Base-by-base conservation (phyloP, 2,329 filamentous ascomycete species). In the Tolypocladium tropicale region DNA sequence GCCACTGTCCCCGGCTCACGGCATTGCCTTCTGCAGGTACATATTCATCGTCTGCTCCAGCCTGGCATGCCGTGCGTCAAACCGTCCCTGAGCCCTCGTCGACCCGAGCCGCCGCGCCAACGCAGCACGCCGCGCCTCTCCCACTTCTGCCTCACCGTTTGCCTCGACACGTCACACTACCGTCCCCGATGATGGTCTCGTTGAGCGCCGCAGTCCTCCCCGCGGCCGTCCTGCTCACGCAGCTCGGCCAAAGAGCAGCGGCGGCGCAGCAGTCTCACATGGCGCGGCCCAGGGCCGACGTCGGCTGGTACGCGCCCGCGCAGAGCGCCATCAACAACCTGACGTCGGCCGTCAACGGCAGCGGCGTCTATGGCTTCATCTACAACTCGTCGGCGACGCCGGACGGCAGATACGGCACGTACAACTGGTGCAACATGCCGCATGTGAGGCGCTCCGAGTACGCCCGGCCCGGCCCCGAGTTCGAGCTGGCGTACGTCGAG, bases 381-480 rank as follows among this genome's bases (percentile, higher is more conserved):
- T 94, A 85, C 72, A 84, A 90, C 64, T 78, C 79, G 36, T 89
- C 86, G 1, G 61, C 72, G 1, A 80, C 81, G 0, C 81, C 87
- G 0, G 72, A 76, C 55, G 65, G 70, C 0, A 62, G 74, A 39
- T 86, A 88, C 69, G 82, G 83, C 6, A 77, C 73, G 1, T 92
- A 92, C 70, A 90, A 93, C 68, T 93, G 79, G 78, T 94, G 89
- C 71, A 92, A 94, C 65, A 94, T 94, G 88, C 89, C 90, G 1
- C 90, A 93, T 71, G 86, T 89, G n/a, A 79, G 88, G 34, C 72
- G 68, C 25, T 70, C 70, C 16, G 86, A 89, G 64, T 94, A 94
- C 65, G 68, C 77, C 16, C 76, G 70, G 58, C 74, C 79, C 0
- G 63, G 73, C 1, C 60, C 70, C 0, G 79, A 79, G n/a, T 90